Base-by-base conservation (phyloP, 768 basidiomycete species). In the Pulveroboletus ravenelii region DNA sequence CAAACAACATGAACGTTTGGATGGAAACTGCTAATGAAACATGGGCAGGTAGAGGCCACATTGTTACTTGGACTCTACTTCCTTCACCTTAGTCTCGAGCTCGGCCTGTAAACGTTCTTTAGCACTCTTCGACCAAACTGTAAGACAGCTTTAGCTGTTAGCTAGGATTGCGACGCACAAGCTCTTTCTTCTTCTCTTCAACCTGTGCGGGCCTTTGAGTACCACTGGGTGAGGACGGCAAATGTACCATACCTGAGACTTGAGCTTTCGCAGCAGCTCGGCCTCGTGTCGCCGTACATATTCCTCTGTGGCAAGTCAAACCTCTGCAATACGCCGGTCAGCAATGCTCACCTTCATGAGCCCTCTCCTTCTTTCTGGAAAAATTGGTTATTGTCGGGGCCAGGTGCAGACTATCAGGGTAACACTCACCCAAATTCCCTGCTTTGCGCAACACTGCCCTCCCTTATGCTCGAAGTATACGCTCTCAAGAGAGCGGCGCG, bases 291-390 rank as follows among this genome's bases (percentile, higher is more conserved):
- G 65, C 48, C 77, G 81, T 41, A 77, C 73, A 55, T 82, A 88
- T 69, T 86, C 77, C 51, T 86, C 87, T 89, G 56, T 32, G 41
- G 18, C 45, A 17, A 17, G 53, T 59, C 14, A 59, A n/a, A 31
- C 46, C 7, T 7, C 18, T 37, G 6, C 5, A 14, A 6, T 10
- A 30, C 46, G 14, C 23, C n/a, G 20, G 8, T 14, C n/a, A 13
- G 10, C 64, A 50, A 20, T 59, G 31, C 52, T 39, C 14, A 74
- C 79, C 75, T 70, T 89, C 87, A 45, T 85, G 78, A 17, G 85
- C 87, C 62, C 78, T 82, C 66, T 88, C 87, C 68, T 80, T 87
- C 68, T 81, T 80, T 60, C 87, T 89, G 65, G n/a, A 23, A 10
- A 20, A 6, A 6, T 9, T 13, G 43, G 29, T 63, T 20, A 48